A percentile compares a stretch with the other conserved stretches of the same genome.
Conservation (phyloP, 768 basidiomycete species). For the Macrolepiota albuminosa region DNA sequence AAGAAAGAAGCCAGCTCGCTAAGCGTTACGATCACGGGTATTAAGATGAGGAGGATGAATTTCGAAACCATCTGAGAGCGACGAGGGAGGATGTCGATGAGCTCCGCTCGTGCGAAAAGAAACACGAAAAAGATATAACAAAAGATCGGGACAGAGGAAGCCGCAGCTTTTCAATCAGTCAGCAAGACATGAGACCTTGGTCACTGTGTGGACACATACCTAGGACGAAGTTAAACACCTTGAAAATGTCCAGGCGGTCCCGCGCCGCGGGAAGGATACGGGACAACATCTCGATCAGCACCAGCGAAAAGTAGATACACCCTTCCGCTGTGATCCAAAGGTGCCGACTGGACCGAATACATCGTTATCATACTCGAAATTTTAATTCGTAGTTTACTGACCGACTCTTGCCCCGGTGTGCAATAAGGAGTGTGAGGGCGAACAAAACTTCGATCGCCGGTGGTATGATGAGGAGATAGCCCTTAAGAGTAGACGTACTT, state of each 20-base stretch:
- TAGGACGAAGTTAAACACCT: conserved; percentile 50
- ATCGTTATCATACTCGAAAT: not conserved
- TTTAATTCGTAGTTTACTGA: conserved; percentile 23
- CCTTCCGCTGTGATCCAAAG: conserved; percentile 60
- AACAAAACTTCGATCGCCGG: conserved; percentile 60
- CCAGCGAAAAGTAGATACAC: conserved; percentile 53
- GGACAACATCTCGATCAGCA: conserved; percentile 56
- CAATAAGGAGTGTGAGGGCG: conserved; percentile 45
- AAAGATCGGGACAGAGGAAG: conserved; percentile 63
- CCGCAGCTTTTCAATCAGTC: conserved; percentile 32
- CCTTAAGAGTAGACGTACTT: conserved; percentile 42
- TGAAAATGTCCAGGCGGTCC: conserved; percentile 36
- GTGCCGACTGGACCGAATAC: conserved; percentile 36
- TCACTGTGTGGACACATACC: conserved; percentile 39
- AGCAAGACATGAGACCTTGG: not conserved
- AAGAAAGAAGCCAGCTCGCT: conserved; percentile 66
- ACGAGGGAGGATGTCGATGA: conserved; percentile 48
- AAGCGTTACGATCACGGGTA: conserved; percentile 49
- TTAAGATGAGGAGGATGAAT: conserved; percentile 43
- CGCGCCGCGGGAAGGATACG: conserved; percentile 50
- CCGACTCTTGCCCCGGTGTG: conserved; percentile 45
- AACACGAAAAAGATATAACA: conserved; percentile 61
- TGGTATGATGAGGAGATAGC: conserved; percentile 53
- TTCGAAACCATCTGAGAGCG: conserved; percentile 41
- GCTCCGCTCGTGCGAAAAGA: conserved; percentile 46